Conservation (phyloP, 208 protist genomes). For the Trypanosomatidae sp. region DNA sequence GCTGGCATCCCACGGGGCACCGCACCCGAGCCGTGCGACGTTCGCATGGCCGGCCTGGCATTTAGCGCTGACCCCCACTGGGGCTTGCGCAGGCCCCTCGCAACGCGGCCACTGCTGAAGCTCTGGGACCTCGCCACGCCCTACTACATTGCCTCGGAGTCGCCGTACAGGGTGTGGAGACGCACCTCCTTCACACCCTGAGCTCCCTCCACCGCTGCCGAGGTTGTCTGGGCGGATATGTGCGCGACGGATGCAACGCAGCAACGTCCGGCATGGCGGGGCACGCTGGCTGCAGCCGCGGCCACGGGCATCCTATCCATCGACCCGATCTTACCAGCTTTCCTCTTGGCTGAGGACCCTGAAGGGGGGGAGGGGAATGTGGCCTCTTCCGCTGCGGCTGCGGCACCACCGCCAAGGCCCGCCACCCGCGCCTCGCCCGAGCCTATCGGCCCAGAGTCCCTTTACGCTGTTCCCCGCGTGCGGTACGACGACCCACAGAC, state of each 20-base stretch:
- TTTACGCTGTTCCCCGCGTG: slow-evolving; percentile 55
- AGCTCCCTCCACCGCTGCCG: slow-evolving; percentile 2
- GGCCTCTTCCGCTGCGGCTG: background rate
- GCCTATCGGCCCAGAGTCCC: slow-evolving; percentile 38
- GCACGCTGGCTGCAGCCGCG: background rate
- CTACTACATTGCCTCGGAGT: slow-evolving; percentile 71
- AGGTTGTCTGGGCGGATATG: slow-evolving; percentile 25
- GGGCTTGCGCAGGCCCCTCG: slow-evolving; percentile 46
- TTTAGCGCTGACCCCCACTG: slow-evolving; percentile 84
- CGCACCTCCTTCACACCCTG: slow-evolving; percentile 28
- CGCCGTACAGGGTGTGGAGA: slow-evolving; percentile 52
- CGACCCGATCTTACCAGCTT: slow-evolving; percentile 30
- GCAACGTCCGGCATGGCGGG: background rate
- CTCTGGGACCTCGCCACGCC: slow-evolving; percentile 75
- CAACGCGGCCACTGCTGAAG: slow-evolving; percentile 27
- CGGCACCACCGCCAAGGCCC: background rate
- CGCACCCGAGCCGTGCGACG: slow-evolving; percentile 66
- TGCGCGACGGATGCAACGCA: slow-evolving; percentile 6
- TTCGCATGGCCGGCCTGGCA: slow-evolving; percentile 80
- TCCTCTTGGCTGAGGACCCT: slow-evolving; percentile 17
- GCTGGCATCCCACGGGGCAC: slow-evolving; percentile 32
- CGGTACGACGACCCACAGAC: slow-evolving; percentile 65
- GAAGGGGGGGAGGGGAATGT: background rate
- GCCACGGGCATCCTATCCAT: slow-evolving; percentile 13
- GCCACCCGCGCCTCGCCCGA: background rate